Conservation (phyloP, 331 rosid species). For the Erythrophleum ivorense region DNA sequence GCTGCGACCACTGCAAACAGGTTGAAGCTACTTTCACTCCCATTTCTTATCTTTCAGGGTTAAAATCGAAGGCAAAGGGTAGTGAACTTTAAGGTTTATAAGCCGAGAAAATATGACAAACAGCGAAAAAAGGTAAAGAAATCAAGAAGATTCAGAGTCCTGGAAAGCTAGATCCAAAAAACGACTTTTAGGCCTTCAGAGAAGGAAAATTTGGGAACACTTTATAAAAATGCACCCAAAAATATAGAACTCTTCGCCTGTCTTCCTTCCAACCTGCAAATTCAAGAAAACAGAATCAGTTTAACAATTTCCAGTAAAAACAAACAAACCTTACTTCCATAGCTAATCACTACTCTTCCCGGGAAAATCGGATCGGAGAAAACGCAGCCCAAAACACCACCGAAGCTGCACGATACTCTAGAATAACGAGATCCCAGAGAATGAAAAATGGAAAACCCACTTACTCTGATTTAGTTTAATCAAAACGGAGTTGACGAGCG, state of each 20-base stretch:
- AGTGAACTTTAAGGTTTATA: neutral
- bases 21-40: conserved; percentile 62
- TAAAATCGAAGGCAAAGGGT: neutral
- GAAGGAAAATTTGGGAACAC: conserved; percentile 7
- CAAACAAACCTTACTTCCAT: neutral
- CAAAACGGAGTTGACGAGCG: neutral
- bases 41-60: conserved; percentile 44
- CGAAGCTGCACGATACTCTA: conserved; percentile 23
- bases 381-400: conserved; percentile 29
- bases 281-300: neutral
- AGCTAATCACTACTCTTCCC: conserved; percentile 37
- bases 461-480: conserved; percentile 30
- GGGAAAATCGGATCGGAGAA: conserved; percentile 46
- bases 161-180: conserved; percentile 13
- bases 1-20: conserved; percentile 69
- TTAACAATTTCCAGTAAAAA: neutral
- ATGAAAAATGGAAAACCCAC: neutral
- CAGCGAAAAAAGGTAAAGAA: neutral
- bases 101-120: neutral
- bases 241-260: conserved; percentile 34
- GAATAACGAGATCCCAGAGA: conserved; percentile 37
- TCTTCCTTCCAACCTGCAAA: conserved; percentile 53
- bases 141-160: conserved; percentile 4
- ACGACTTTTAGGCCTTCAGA: conserved; percentile 27
- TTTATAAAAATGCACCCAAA: neutral